Evolutionary conservation across 352 stramenopile genomes (phyloP), one percentile per base, ranked within the genome.

Genomic region (Pythium monospermum): DNA sequence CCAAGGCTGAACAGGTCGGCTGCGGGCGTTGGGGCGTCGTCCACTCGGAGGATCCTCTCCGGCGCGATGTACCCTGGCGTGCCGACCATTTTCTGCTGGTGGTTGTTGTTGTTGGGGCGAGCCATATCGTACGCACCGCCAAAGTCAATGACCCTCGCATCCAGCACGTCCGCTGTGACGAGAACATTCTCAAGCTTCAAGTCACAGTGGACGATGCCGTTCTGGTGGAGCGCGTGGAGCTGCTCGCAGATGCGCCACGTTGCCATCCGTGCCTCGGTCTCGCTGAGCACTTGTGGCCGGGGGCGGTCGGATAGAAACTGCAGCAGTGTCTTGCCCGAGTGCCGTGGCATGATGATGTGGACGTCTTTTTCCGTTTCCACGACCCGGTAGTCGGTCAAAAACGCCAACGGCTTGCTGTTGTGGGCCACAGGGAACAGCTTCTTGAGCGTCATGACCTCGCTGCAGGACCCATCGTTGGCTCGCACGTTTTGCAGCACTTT

Each of bases 151-250:
- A 86, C 30, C 16, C 57, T 65, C 10, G 53, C 61, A n/a, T 60
- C 42, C 18, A 40, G 46, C n/a, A 67, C 39, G 46, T 76, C 23
- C 13, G 40, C 61, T 1, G 57, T 62, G 32, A 85, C 37, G 8
- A 97, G 57, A 35, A 98, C 89, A 68, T 98, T 98, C 61, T 99
- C 96, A 27, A 97, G 95, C 69, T 99, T 99, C 28, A 99, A 65
- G 60, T 99, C 96, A 63, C 93, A 98, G 73, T 99, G 96, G 18
- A 99, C 76, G 19, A 99, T 68, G 11, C 84, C 91, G 3, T 94
- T 62, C 7, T 57, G 62, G 61, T 98, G 94, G 15, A 99, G 80
- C 55, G 95, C 97, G 21, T 81, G 69, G n/a, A 99, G 66, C 25
- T 83, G 76, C 45, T 91, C 62, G 2, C 96, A 73, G 25, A 87